phyloP scores from a whole-genome alignment of 371 early-diverging fungal genomes.

The Smittium mucronatum region DNA sequence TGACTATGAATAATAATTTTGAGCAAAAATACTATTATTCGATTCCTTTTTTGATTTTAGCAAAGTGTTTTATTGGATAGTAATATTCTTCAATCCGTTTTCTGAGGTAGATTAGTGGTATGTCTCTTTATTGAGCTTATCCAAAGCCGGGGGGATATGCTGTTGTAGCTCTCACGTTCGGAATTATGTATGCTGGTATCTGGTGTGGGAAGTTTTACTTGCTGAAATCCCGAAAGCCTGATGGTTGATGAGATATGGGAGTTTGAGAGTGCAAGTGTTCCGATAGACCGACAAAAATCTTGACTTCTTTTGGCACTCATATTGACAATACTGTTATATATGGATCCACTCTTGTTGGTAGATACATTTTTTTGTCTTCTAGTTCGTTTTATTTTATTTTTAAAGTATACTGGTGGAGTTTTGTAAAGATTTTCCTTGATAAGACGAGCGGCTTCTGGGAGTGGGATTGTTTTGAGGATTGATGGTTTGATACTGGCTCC shows the following conservation, averaged over 20 bases:
- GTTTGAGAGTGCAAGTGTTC: background rate
- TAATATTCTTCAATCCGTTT: too few species aligned
- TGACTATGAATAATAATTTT: too few species aligned
- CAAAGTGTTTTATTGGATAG: too few species aligned
- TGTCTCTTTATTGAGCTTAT: background rate
- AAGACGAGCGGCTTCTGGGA: slow-evolving; percentile 8
- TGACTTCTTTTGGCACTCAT: background rate
- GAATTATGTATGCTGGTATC: background rate
- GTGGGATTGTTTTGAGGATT: slow-evolving; percentile 4
- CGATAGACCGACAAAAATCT: background rate
- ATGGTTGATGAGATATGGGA: background rate
- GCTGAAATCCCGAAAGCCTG: background rate
- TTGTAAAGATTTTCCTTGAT: slow-evolving; percentile 1
- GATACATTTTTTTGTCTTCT: background rate
- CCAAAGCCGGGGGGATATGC: background rate
- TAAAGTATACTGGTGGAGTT: background rate
- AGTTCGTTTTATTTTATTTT: background rate
- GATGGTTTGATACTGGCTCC: background rate
- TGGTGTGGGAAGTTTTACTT: background rate
- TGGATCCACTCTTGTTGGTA: background rate
- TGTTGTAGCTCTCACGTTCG: background rate
- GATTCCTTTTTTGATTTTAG: too few species aligned
- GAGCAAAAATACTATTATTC: too few species aligned
- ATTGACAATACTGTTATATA: background rate
- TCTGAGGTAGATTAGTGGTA: too few species aligned